Evolutionary conservation across 257 asterid species (phyloP).

Genomic region (Vinca minor): DNA sequence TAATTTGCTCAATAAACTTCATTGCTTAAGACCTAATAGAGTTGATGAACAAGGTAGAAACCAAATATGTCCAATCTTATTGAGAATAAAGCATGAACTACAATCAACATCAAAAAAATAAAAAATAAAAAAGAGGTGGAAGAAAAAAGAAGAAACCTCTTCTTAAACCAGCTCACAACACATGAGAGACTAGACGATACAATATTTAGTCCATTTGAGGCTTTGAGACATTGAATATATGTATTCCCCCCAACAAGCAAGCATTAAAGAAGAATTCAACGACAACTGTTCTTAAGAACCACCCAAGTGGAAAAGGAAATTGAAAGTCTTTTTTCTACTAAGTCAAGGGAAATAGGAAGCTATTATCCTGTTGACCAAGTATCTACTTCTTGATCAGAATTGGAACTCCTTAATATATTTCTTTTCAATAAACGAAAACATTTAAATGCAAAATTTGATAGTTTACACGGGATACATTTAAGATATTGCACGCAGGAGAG

Average conservation of each 20-base stretch:
- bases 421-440: slow-evolving; percentile 11
- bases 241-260: not conserved
- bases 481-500: not conserved
- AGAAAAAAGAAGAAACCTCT: not conserved
- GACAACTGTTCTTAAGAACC: not conserved
- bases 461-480: not conserved
- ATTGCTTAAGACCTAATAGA: not conserved
- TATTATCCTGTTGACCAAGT: not conserved
- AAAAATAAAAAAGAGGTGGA: not conserved
- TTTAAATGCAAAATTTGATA: not conserved
- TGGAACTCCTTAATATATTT: not conserved
- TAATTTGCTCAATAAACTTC: not conserved
- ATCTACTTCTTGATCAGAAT: not conserved
- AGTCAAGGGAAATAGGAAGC: not conserved
- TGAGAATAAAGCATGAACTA: not conserved
- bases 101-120: not conserved
- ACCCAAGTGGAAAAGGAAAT: not conserved
- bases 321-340: too few relatives aligned
- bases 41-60: not conserved
- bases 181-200: not conserved
- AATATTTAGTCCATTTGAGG: not conserved
- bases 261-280: not conserved
- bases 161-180: too few relatives aligned
- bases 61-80: not conserved
- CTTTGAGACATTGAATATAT: not conserved